Evolutionary conservation across 1,284 basidiomycete genomes (phyloP).

Genomic region (Puccinia novopanici): DNA sequence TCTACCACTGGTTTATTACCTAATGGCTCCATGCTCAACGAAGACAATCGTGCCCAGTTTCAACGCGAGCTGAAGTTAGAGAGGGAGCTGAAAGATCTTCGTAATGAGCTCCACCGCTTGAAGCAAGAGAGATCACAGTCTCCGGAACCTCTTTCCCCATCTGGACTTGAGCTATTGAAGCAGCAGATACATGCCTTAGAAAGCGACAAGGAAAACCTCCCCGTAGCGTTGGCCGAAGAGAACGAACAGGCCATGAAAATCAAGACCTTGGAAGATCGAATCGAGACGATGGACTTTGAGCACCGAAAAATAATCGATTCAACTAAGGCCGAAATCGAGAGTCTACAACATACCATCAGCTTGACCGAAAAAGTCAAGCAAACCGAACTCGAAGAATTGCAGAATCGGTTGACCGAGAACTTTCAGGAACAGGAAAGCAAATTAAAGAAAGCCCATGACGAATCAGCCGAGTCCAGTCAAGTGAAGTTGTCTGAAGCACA

Average conservation of each 20-base stretch:
- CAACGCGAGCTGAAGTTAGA: slow-evolving; percentile 36
- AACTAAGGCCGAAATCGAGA: slow-evolving; percentile 9
- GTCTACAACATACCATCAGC: slow-evolving; percentile 15
- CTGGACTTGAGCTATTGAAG: slow-evolving; percentile 32
- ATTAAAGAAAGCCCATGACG: slow-evolving; percentile 18
- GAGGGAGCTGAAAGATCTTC: slow-evolving; percentile 25
- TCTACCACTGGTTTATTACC: slow-evolving; percentile 17
- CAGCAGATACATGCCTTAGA: slow-evolving; percentile 32
- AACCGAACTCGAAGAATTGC: slow-evolving; percentile 7
- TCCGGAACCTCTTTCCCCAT: slow-evolving; percentile 11
- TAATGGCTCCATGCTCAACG: slow-evolving; percentile 21
- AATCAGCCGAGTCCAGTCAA: slow-evolving; percentile 13
- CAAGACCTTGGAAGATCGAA: slow-evolving; percentile 28
- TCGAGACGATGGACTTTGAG: slow-evolving; percentile 18
- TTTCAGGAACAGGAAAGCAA: slow-evolving; percentile 19
- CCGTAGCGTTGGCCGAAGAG: slow-evolving; percentile 18
- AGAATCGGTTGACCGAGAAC: neutral
- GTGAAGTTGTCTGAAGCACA: slow-evolving; percentile 8
- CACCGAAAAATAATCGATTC: slow-evolving; percentile 10
- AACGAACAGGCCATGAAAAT: slow-evolving; percentile 14
- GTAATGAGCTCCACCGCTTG: slow-evolving; percentile 9
- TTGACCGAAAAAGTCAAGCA: slow-evolving; percentile 3
- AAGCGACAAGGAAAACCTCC: slow-evolving; percentile 43
- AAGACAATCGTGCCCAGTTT: slow-evolving; percentile 41
- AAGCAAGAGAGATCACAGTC: slow-evolving; percentile 27